phyloP scores from a whole-genome alignment of 2,329 filamentous ascomycete species.

The Fusarium caatingaense region DNA sequence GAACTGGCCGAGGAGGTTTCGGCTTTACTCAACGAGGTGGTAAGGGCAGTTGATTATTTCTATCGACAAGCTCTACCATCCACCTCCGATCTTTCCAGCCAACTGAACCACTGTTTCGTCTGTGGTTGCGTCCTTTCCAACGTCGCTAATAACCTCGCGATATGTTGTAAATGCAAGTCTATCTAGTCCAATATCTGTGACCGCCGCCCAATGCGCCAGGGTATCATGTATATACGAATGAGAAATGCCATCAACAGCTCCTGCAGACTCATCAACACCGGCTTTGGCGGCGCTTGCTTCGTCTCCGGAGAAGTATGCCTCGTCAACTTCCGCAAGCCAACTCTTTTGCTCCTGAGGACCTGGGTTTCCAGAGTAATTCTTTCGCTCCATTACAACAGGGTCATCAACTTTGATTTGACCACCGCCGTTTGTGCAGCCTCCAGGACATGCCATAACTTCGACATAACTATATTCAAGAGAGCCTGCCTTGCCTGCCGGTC shows the following conservation, averaged over 20 bases:
- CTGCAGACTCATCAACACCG: conserved; percentile 46
- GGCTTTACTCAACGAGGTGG: conserved; percentile 76
- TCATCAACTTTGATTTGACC: conserved; percentile 95
- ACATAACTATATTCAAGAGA: conserved; percentile 85
- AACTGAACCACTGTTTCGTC: conserved; percentile 88
- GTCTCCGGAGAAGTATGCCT: conserved; percentile 87
- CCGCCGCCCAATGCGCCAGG: conserved; percentile 79
- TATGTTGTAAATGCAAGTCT: conserved; percentile 87
- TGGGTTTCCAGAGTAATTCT: conserved; percentile 64
- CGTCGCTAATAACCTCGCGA: conserved; percentile 92
- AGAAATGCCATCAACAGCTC: conserved; percentile 73
- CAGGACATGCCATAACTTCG: conserved; percentile 98
- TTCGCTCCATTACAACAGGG: conserved; percentile 67
- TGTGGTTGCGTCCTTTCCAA: conserved; percentile 78
- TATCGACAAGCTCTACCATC: conserved; percentile 73
- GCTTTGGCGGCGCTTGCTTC: conserved; percentile 57
- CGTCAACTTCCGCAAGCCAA: conserved; percentile 85
- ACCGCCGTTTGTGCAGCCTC: conserved; percentile 98
- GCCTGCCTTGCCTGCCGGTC: conserved; percentile 61
- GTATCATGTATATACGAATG: conserved; percentile 73
- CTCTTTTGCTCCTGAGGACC: conserved; percentile 85
- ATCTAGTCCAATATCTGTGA: conserved; percentile 76
- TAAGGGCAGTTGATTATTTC: conserved; percentile 50
- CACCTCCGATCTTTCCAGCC: conserved; percentile 90
- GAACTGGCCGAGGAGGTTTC: conserved; percentile 80